Base-by-base conservation (phyloP, 2,329 filamentous ascomycete genomes). In the Neopestalotiopsis sp. region DNA sequence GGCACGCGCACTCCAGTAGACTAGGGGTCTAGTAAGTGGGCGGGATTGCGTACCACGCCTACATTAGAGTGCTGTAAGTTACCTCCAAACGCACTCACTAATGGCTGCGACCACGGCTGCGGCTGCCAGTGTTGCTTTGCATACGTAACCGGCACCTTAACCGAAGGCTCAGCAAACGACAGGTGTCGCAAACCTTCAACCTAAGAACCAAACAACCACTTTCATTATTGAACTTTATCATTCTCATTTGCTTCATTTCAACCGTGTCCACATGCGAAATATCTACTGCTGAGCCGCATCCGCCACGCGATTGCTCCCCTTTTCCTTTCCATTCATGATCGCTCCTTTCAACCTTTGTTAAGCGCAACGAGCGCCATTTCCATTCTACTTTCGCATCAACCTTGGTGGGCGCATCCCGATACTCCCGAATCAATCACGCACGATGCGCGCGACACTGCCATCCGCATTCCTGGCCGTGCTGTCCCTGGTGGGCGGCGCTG, bases 401-500 rank as follows among this genome's bases (percentile, higher is more conserved):
- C 24, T 49, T 12, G 28, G 17, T 20, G 24, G 24, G 40, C 38
- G 20, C 38, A 17, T 45, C 42, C 42, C 49, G 65, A 30, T n/a
- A 60, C 42, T 38, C 14, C 65, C 65, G 65, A 67, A 24, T n/a
- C n/a, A 45, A 28, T 17, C 6, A 32, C 45, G 20, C 59, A 61
- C 57, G 13, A 78, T 78, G 77, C 76, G 74, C 70, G 58, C 69
- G 57, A 67, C 74, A 71, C 72, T 70, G 69, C 65, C 71, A 32
- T 68, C 71, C 69, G 72, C 70, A 24, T 71, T 63, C 56, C 70
- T 76, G 69, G 74, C 74, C 17, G 66, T 83, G 42, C 73, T 81
- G 32, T 72, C 83, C 61, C 74, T 83, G 49, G 78, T 78, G 64
- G 77, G 80, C 32, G 72, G 75, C 9, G 75, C 75, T 52, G 28